Percentiles rank a stretch among this genome's conserved stretches.
phyloP scores from a whole-genome alignment of 352 stramenopile genomes.

The Pythium dissimile region DNA sequence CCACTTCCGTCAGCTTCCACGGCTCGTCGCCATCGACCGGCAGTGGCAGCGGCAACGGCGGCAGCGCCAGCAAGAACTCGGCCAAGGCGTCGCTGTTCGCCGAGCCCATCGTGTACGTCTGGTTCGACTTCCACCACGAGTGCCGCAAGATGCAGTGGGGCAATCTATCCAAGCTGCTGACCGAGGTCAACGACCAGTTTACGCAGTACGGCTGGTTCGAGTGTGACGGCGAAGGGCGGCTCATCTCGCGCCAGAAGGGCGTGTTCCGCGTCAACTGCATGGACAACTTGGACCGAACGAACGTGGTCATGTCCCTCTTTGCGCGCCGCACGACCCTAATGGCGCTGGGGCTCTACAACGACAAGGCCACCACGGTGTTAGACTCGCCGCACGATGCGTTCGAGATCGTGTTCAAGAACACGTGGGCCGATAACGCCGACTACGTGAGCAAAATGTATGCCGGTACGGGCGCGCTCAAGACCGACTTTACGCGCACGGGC shows the following conservation, averaged over 20 bases:
- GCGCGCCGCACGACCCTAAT: conserved; percentile 80
- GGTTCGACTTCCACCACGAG: conserved; percentile 98
- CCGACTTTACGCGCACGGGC: conserved; percentile 94
- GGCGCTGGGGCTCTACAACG: conserved; percentile 50
- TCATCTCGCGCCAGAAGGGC: conserved; percentile 78
- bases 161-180: conserved; percentile 88
- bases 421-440: conserved; percentile 96
- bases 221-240: conserved; percentile 47
- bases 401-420: conserved; percentile 75
- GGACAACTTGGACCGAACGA: conserved; percentile 97
- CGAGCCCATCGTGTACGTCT: conserved; percentile 84
- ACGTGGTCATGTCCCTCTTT: conserved; percentile 96
- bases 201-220: conserved; percentile 69
- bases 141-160: conserved; percentile 93
- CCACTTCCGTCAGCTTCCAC: conserved; percentile 8
- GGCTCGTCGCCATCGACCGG: background rate
- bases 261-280: conserved; percentile 98
- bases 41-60: too few relatives aligned
- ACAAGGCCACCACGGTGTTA: conserved; percentile 31
- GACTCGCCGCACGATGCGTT: conserved; percentile 59
- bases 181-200: conserved; percentile 67
- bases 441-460: conserved; percentile 92
- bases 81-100: conserved; percentile 38
- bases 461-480: conserved; percentile 92
- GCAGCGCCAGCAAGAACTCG: background rate